Evolutionary conservation across 2,329 filamentous ascomycete species (phyloP), one percentile per base, ranked within the genome.

Genomic region (Diaporthe citriasiana): DNA sequence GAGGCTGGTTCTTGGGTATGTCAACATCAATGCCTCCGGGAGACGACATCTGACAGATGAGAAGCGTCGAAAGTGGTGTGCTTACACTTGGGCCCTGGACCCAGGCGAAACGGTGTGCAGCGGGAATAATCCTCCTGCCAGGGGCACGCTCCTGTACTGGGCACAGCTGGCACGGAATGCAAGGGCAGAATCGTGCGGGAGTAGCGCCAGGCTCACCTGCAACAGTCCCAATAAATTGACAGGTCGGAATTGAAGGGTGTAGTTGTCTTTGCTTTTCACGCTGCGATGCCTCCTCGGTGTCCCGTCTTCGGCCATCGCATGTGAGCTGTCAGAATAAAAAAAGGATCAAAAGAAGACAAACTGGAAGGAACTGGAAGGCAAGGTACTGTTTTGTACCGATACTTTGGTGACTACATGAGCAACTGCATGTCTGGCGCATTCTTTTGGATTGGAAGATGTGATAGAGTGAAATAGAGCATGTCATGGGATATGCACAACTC

Each of bases 341-440:
- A 27, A n/a, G n/a, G n/a, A n/a, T n/a, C n/a, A n/a, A n/a, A n/a
- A n/a, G n/a, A n/a, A n/a, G n/a, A n/a, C n/a, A n/a, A n/a, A n/a
- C n/a, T n/a, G 22, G 33, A 22, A 40, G 57, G 51, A 30, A 74
- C 68, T 45, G 65, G 13, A n/a, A 22, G 9, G 27, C 35, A n/a
- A 59, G 27, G 72, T 74, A 66, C 51, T 45, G 38, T 22, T 47
- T 71, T 35, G 72, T 74, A 71, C 50, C 57, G 47, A 63, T 63
- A 66, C 57, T 70, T 55, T n/a, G 27, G 30, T 60, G 17, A 10
- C 30, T 15, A 22, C 8, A 13, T 40, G n/a, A 17, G 10, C 42
- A 25, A 53, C n/a, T 12, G 19, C 17, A 19, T 68, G 22, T 25
- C 8, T 40, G 17, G 22, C 15, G n/a, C n/a, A 22, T 15, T 22